These are phyloP conservation scores for Chlamydomonas sphaeroides DNA, from an alignment of 139 green algal genomes.

Conservation along the genomic window DNA sequence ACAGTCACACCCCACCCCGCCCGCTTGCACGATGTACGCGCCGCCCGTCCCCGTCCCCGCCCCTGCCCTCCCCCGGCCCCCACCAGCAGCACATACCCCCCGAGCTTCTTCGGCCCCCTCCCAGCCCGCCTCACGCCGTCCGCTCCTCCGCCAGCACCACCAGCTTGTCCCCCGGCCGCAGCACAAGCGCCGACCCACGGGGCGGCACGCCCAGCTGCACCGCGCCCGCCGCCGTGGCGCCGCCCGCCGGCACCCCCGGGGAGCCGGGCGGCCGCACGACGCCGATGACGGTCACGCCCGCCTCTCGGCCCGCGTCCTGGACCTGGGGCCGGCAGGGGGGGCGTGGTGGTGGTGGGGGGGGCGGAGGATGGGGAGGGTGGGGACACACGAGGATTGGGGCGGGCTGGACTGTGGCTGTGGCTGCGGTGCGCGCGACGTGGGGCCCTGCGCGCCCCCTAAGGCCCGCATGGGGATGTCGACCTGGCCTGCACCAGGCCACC, in stretches of 20 bases:
- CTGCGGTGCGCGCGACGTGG: no score
- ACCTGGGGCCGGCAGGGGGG: neutral
- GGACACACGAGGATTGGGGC: neutral
- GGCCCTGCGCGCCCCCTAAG: neutral
- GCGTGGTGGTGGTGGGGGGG: neutral
- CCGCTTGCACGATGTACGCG: no score
- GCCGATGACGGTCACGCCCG: constrained; percentile 22
- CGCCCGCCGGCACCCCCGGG: no score
- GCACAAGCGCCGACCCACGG: neutral
- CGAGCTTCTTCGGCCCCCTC: no score
- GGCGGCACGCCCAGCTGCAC: constrained; percentile 24
- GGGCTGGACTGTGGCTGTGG: neutral
- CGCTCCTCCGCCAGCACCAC: constrained; percentile 47
- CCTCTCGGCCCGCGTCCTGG: constrained; percentile 6
- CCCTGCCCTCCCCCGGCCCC: no score
- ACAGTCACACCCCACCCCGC: no score
- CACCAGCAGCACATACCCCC: no score
- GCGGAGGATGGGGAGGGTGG: neutral
- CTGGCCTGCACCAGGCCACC: no score
- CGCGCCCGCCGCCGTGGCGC: neutral
- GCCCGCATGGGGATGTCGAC: no score
- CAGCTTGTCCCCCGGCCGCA: constrained; percentile 42
- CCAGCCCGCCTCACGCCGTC: no score
- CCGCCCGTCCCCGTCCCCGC: no score
- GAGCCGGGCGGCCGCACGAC: neutral